These are phyloP conservation scores for Irpex lacteus DNA, from an alignment of 1,284 basidiomycete genomes.

Conservation along the genomic window DNA sequence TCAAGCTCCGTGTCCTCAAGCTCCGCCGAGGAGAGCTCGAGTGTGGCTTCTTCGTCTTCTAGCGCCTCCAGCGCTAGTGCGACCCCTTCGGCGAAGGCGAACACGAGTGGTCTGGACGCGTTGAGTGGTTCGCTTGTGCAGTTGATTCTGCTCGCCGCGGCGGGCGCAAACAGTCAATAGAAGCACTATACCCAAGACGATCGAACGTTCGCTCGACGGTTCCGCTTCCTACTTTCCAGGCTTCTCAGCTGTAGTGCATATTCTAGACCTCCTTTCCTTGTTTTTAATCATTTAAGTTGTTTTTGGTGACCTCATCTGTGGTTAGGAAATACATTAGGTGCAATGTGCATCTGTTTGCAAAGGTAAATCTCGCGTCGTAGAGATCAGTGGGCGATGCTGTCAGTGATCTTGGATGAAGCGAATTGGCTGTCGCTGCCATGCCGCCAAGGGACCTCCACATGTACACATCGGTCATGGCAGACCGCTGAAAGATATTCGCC, in stretches of 20 bases:
- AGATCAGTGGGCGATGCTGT: background rate
- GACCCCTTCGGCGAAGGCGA: background rate
- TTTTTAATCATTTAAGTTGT: background rate
- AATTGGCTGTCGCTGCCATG: background rate
- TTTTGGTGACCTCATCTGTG: background rate
- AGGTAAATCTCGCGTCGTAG: too few species aligned
- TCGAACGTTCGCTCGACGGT: background rate
- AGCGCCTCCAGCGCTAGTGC: slow-evolving; percentile 6
- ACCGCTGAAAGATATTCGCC: background rate
- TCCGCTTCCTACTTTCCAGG: background rate
- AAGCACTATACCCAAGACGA: background rate
- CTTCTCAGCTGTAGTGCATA: background rate
- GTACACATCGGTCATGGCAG: background rate
- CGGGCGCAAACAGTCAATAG: background rate
- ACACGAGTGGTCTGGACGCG: background rate
- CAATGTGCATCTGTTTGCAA: too few species aligned
- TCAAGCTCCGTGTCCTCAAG: background rate
- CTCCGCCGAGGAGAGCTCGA: background rate
- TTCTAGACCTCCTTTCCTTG: background rate
- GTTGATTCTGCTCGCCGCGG: background rate
- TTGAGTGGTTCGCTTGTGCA: slow-evolving; percentile 1
- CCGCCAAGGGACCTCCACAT: background rate
- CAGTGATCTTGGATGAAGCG: background rate
- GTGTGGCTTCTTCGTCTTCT: slow-evolving; percentile 4
- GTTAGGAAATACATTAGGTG: too few species aligned